Percentiles rank a stretch among this genome's conserved stretches.
phyloP scores from a whole-genome alignment of 306 rosid species.

The cucumber (Cucumis sativus) region DNA sequence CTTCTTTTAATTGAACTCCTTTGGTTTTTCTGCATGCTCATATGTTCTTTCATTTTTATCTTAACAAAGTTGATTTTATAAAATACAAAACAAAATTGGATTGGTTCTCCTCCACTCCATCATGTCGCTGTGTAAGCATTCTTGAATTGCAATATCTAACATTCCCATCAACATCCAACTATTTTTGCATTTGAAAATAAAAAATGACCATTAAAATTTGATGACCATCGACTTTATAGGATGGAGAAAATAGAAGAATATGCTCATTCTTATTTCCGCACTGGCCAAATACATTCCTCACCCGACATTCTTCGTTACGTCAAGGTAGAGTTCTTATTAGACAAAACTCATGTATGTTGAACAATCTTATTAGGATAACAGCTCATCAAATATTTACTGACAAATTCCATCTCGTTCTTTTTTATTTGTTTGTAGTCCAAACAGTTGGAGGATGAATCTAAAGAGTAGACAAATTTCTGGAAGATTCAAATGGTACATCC shows the following conservation, averaged over 20 bases:
- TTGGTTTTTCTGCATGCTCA: too few species aligned
- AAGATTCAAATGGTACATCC: neutral
- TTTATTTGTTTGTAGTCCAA: neutral
- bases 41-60: too few species aligned
- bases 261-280: constrained; percentile 71
- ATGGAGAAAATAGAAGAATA: constrained; percentile 68
- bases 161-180: neutral
- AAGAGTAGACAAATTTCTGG: neutral
- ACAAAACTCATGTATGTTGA: neutral
- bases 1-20: too few species aligned
- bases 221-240: constrained; percentile 28
- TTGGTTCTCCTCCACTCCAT: neutral
- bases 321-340: constrained; percentile 29
- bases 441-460: neutral
- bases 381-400: neutral
- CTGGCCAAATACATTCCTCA: constrained; percentile 57
- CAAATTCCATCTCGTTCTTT: neutral
- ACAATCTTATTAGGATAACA: neutral
- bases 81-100: neutral
- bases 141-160: neutral
- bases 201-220: neutral
- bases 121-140: neutral
- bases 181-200: neutral
- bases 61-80: too few species aligned
- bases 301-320: constrained; percentile 27